Conservation (phyloP, 495 filamentous ascomycete species). For the Lentithecium fluviatile region DNA sequence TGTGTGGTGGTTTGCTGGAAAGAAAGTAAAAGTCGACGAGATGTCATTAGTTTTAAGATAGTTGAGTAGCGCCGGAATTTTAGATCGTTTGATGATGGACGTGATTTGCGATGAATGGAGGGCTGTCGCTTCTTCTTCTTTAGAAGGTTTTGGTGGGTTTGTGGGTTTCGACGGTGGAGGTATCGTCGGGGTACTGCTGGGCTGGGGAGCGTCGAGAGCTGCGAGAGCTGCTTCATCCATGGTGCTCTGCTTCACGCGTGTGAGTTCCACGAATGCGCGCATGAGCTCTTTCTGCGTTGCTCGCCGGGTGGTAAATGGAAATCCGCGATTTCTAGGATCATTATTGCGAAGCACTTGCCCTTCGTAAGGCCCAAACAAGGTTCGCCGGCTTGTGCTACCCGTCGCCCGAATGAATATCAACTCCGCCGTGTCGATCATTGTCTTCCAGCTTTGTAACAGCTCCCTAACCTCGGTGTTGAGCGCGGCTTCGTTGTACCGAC, state of each 20-base stretch:
- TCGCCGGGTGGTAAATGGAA: constrained; percentile 92
- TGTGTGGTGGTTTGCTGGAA: constrained; percentile 79
- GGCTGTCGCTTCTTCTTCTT: constrained; percentile 76
- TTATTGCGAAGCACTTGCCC: constrained; percentile 77
- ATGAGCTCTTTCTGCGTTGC: constrained; percentile 93
- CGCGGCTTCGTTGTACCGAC: constrained; percentile 91
- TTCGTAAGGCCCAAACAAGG: constrained; percentile 87
- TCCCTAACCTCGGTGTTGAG: constrained; percentile 78
- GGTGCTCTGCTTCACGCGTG: constrained; percentile 76
- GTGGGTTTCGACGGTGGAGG: constrained; percentile 35
- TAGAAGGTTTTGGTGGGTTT: constrained; percentile 51
- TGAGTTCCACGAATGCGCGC: constrained; percentile 89
- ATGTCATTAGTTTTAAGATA: constrained; percentile 76
- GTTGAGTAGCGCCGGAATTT: constrained; percentile 79
- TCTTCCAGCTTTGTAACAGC: constrained; percentile 76
- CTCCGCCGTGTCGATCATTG: constrained; percentile 76
- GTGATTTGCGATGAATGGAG: constrained; percentile 85
- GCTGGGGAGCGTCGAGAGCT: constrained; percentile 46
- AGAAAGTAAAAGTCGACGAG: constrained; percentile 67
- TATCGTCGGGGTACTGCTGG: constrained; percentile 10
- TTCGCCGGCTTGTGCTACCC: constrained; percentile 77
- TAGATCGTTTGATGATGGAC: constrained; percentile 84
- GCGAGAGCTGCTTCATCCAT: constrained; percentile 62
- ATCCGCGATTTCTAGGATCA: constrained; percentile 79
- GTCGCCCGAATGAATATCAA: constrained; percentile 87